Conservation (phyloP, 352 stramenopile species). For the Globisporangium megalacanthum region DNA sequence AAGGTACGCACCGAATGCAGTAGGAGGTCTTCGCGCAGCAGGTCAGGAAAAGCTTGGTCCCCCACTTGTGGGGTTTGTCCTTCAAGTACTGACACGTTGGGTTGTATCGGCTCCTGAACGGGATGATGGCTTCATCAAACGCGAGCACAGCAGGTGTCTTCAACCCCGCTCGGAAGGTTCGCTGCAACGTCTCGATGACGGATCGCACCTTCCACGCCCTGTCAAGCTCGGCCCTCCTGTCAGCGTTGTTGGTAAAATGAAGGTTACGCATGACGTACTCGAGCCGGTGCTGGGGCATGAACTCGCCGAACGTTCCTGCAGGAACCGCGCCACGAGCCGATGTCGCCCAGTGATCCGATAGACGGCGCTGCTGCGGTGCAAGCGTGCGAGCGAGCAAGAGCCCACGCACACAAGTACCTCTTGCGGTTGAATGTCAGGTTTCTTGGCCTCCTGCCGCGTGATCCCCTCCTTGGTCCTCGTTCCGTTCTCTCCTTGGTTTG, state of each 20-base stretch:
- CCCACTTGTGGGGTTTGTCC: too few species aligned
- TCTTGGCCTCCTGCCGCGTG: too few species aligned
- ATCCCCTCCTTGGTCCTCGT: too few species aligned
- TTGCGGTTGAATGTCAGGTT: too few species aligned
- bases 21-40: too few species aligned
- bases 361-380: too few species aligned
- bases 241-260: slow-evolving; percentile 12
- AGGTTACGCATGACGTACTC: slow-evolving; percentile 13
- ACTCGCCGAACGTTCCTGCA: neutral
- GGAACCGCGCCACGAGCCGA: neutral
- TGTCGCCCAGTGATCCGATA: neutral
- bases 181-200: slow-evolving; percentile 6
- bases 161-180: slow-evolving; percentile 1
- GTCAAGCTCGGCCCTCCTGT: neutral
- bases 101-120: neutral
- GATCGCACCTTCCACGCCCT: slow-evolving; percentile 12
- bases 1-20: too few species aligned
- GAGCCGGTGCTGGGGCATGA: slow-evolving; percentile 1
- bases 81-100: neutral
- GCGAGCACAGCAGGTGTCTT: slow-evolving; percentile 1
- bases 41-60: too few species aligned
- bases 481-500: too few species aligned
- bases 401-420: too few species aligned
- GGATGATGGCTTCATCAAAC: slow-evolving; percentile 3
- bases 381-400: too few species aligned